Conservation (phyloP, 208 protist species). For the Leishmania turanica region DNA sequence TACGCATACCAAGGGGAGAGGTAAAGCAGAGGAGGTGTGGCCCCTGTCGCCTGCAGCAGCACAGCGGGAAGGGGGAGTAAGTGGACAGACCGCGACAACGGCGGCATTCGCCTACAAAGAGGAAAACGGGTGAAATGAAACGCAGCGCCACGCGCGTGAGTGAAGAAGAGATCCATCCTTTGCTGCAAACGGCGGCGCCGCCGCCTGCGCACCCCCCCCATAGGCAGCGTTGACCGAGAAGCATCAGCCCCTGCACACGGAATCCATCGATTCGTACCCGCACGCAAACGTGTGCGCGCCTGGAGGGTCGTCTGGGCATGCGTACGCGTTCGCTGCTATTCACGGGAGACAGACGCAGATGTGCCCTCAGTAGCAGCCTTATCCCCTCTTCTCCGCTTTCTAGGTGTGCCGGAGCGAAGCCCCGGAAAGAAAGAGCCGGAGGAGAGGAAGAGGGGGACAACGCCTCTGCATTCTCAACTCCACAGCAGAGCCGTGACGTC, state of each 20-base stretch:
- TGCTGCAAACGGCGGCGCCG: background rate
- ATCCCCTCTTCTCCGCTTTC: background rate
- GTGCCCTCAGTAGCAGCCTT: background rate
- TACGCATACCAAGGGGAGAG: background rate
- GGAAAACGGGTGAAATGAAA: background rate
- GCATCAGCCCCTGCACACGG: background rate
- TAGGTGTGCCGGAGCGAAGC: background rate
- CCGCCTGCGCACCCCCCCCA: background rate
- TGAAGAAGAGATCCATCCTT: background rate
- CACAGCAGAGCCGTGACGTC: background rate
- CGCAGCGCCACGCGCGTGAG: background rate
- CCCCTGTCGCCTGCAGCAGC: background rate
- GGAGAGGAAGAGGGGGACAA: background rate
- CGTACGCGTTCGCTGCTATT: background rate
- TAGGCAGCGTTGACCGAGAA: background rate
- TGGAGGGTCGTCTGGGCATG: background rate
- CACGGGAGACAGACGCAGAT: background rate
- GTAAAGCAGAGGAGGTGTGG: background rate
- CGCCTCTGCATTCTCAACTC: background rate
- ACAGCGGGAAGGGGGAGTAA: background rate
- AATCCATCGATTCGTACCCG: background rate
- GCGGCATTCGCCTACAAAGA: background rate
- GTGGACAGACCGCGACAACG: background rate
- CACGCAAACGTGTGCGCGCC: background rate
- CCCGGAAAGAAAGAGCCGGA: background rate